Conservation (phyloP, 202 grass and related monocot genomes). For the Carex sylvatica region DNA sequence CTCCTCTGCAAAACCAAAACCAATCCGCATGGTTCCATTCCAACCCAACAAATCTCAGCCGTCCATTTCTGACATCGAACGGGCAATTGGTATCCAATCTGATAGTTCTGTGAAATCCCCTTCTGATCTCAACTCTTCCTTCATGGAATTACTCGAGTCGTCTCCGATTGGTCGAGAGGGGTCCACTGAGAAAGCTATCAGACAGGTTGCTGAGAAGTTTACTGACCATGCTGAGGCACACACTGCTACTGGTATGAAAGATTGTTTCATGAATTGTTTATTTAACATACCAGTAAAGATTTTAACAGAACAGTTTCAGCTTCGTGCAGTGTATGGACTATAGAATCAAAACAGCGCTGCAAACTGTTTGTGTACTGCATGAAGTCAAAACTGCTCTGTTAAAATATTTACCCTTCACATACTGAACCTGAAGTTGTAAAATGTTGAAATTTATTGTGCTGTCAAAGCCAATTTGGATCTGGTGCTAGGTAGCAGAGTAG, state of each 20-base stretch:
- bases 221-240: slow-evolving; percentile 1
- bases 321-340: no score
- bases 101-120: neutral
- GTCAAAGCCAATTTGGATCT: neutral
- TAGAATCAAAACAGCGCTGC: no score
- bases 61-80: slow-evolving; percentile 5
- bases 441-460: neutral
- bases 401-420: no score
- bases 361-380: no score
- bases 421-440: neutral
- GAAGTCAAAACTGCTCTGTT: no score
- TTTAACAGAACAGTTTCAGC: no score
- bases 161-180: slow-evolving; percentile 17
- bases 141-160: slow-evolving; percentile 9
- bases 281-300: no score
- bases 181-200: neutral
- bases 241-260: neutral
- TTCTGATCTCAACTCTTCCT: neutral
- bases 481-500: neutral
- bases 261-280: neutral
- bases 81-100: neutral
- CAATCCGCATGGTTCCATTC: neutral
- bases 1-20: neutral
- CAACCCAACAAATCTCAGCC: neutral
- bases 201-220: slow-evolving; percentile 14